Evolutionary conservation across 768 basidiomycete genomes (phyloP).

Genomic region (Dentipellis sp.): DNA sequence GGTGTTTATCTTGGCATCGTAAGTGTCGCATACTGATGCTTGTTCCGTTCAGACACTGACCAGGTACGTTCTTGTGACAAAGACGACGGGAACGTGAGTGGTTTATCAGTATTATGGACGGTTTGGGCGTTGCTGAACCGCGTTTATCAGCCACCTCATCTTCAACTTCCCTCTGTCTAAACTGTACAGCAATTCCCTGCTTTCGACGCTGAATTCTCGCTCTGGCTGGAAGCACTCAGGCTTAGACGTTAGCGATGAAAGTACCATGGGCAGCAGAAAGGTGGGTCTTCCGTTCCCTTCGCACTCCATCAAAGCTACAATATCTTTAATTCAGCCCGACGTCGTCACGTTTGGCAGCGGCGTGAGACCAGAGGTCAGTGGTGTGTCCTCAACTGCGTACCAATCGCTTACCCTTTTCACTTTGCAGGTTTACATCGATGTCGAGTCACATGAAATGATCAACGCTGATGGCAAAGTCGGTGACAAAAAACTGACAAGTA

Average conservation of each 20-base stretch:
- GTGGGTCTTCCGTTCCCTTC: not conserved
- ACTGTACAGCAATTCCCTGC: not conserved
- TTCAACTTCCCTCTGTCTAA: slow-evolving; percentile 11
- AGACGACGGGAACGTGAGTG: slow-evolving; percentile 1
- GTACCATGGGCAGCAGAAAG: not conserved
- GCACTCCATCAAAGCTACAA: not conserved
- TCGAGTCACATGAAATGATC: slow-evolving; percentile 21
- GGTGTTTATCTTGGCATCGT: slow-evolving; percentile 17
- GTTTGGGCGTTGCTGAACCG: not conserved
- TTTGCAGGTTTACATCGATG: slow-evolving; percentile 17
- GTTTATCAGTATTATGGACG: not conserved
- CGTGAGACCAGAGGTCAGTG: not conserved
- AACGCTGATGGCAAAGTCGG: slow-evolving; percentile 6
- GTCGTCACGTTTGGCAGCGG: not conserved
- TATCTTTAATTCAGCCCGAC: not conserved
- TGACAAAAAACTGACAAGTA: not conserved
- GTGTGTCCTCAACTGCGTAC: not conserved
- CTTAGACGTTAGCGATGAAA: not conserved
- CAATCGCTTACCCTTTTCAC: not conserved
- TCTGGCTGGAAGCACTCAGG: slow-evolving; percentile 8
- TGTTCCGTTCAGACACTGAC: not conserved
- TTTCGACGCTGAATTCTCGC: slow-evolving; percentile 6
- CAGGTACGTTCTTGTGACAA: not conserved
- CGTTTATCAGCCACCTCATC: slow-evolving; percentile 5
- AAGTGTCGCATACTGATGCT: not conserved